A percentile compares a stretch with the other conserved stretches of the same genome.
These are phyloP conservation scores for Fonsecaea erecta DNA, from an alignment of 2,329 filamentous ascomycete species.

Conservation along the genomic window DNA sequence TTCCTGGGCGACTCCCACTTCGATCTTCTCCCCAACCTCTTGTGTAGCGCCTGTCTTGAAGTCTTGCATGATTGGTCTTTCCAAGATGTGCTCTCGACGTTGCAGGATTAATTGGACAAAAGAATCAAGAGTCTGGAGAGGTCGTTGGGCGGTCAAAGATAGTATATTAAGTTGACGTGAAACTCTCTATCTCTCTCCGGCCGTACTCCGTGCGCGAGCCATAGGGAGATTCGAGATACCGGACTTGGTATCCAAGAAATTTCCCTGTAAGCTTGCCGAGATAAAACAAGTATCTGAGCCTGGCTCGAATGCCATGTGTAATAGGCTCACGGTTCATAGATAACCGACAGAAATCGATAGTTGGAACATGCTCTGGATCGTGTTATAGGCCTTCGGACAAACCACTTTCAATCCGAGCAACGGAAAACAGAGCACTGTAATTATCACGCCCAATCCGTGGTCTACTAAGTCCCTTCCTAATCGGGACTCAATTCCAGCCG, in stretches of 20 bases:
- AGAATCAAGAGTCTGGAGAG: neutral
- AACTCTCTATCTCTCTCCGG: neutral
- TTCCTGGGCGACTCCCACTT: neutral
- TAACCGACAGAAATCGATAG: neutral
- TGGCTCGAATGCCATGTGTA: neutral
- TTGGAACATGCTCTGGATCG: neutral
- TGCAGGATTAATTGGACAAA: neutral
- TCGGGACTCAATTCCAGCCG: neutral
- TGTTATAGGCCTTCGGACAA: constrained; percentile 6
- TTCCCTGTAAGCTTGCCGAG: neutral
- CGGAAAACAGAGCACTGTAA: too few species aligned
- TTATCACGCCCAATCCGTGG: too few species aligned
- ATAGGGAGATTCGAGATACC: neutral
- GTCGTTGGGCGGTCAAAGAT: neutral
- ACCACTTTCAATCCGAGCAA: neutral
- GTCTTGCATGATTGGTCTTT: constrained; percentile 5
- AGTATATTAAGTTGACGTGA: too few species aligned
- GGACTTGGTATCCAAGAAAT: neutral
- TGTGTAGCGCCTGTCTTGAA: neutral
- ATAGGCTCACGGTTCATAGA: neutral
- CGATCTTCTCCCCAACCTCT: constrained; percentile 14
- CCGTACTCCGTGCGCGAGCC: neutral
- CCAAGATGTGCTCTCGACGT: neutral
- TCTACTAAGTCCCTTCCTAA: too few species aligned
- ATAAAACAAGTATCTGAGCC: neutral